These are phyloP conservation scores for Penicillium sp. DNA, from an alignment of 2,329 filamentous ascomycete species.

Conservation along the genomic window DNA sequence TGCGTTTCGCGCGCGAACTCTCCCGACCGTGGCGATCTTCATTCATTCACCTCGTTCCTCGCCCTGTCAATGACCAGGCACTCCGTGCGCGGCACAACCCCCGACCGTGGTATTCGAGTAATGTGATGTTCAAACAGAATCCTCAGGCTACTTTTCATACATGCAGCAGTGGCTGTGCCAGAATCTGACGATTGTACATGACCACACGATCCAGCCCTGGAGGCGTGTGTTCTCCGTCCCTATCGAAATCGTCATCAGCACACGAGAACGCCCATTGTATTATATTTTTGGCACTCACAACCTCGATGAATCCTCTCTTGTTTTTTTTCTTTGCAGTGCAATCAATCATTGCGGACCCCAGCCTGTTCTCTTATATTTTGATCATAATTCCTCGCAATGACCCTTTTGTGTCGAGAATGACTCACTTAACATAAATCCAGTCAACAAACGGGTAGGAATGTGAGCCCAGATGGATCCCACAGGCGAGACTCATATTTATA, in stretches of 20 bases:
- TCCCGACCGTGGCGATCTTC: neutral
- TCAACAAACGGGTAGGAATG: neutral
- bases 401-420: neutral
- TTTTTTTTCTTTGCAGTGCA: neutral
- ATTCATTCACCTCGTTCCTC: constrained; percentile 1
- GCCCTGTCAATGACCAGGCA: constrained; percentile 6
- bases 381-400: neutral
- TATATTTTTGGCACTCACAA: neutral
- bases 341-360: neutral
- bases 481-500: neutral
- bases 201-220: constrained; percentile 6
- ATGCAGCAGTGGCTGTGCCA: constrained; percentile 9
- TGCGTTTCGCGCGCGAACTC: neutral
- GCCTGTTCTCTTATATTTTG: neutral
- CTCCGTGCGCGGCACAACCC: constrained; percentile 7
- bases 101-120: constrained; percentile 8
- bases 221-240: constrained; percentile 3
- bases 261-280: neutral
- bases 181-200: constrained; percentile 1
- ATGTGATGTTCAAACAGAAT: constrained; percentile 14
- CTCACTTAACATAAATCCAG: neutral
- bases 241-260: no score
- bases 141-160: neutral
- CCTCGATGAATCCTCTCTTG: neutral
- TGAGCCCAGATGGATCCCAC: no score